These are phyloP conservation scores for Xylariaceae sp. DNA, from an alignment of 2,329 filamentous ascomycete genomes.

Conservation along the genomic window DNA sequence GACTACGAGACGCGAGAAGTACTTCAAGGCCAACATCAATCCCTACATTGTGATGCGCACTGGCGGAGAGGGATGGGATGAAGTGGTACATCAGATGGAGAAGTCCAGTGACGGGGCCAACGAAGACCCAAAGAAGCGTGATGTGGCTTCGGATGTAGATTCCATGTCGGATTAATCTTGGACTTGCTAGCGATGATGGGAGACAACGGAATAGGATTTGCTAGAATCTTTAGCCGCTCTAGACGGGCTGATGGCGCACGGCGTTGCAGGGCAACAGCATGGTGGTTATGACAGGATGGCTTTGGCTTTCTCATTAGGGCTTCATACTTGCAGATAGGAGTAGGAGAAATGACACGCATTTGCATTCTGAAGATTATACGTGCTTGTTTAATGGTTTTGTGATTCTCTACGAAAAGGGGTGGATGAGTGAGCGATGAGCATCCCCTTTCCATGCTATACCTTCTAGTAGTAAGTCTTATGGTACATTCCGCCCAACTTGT, in stretches of 20 bases:
- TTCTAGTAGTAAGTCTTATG: not conserved
- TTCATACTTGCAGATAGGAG: too few species aligned
- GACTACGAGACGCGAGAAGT: conserved; percentile 63
- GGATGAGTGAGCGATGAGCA: too few species aligned
- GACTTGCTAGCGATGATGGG: not conserved
- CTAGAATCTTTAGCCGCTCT: not conserved
- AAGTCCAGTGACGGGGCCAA: not conserved
- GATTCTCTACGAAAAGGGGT: too few species aligned
- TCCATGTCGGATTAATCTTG: conserved; percentile 4
- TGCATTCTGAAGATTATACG: too few species aligned
- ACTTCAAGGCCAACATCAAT: conserved; percentile 62
- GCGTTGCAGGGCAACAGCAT: not conserved
- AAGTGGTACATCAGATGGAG: conserved; percentile 8
- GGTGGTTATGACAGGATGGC: not conserved
- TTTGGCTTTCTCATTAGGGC: not conserved
- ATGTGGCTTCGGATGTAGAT: conserved; percentile 2
- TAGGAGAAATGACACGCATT: too few species aligned
- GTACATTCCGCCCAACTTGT: conserved; percentile 9
- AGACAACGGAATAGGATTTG: not conserved
- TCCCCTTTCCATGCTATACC: too few species aligned
- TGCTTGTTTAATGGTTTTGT: too few species aligned
- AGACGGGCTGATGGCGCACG: not conserved
- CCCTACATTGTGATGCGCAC: conserved; percentile 61
- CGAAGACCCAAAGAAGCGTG: conserved; percentile 3
- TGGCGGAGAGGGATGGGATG: conserved; percentile 42